Evolutionary conservation across 176 grass and related monocot species (phyloP).

Genomic region (Puya raimondii): DNA sequence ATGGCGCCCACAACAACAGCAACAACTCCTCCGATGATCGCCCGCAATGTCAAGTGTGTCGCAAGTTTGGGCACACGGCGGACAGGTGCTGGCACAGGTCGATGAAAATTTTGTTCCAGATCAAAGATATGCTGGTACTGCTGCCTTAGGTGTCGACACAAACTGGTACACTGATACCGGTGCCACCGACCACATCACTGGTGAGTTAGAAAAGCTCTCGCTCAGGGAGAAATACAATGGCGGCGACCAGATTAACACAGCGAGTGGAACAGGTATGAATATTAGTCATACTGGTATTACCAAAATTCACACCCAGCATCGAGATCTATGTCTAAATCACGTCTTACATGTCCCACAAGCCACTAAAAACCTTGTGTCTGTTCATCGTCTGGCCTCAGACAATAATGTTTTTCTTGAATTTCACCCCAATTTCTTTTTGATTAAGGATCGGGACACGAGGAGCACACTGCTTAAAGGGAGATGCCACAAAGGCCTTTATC

Average conservation of each 20-base stretch:
- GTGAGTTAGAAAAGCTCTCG: neutral
- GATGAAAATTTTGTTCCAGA: neutral
- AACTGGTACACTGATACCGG: neutral
- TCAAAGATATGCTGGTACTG: neutral
- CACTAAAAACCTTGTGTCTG: neutral
- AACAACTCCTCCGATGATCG: neutral
- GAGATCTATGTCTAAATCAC: neutral
- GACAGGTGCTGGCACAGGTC: neutral
- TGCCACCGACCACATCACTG: neutral
- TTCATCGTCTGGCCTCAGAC: neutral
- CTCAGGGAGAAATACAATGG: neutral
- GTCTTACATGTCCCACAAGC: neutral
- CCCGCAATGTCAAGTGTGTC: neutral
- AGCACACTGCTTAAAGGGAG: conserved; percentile 1
- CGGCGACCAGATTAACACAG: neutral
- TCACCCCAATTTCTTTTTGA: neutral
- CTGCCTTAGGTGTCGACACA: neutral
- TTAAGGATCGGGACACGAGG: conserved; percentile 1
- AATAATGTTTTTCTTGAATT: conserved; percentile 1
- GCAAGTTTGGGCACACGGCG: neutral
- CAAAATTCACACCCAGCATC: neutral
- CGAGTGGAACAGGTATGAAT: neutral
- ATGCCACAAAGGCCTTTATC: conserved; percentile 1
- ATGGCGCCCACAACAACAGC: too few relatives aligned
- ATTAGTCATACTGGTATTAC: neutral